These are phyloP conservation scores for Inga oerstediana DNA, from an alignment of 306 rosid genomes.

Conservation along the genomic window DNA sequence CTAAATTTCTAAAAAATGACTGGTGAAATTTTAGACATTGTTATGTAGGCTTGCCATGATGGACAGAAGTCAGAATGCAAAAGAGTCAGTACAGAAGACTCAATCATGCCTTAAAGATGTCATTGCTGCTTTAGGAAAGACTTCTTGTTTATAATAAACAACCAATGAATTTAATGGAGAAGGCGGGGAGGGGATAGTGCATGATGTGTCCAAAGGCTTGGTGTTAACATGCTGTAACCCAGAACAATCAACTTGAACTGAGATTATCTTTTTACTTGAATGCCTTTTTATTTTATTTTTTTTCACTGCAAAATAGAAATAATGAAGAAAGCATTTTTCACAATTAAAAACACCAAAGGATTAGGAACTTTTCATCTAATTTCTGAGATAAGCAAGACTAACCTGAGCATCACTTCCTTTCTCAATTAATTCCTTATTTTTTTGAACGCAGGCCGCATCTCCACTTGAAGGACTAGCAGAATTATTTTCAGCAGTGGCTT, in stretches of 20 bases:
- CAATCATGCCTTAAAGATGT: not conserved
- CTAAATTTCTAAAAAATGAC: constrained; percentile 14
- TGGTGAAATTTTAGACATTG: constrained; percentile 7
- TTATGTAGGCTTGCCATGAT: constrained; percentile 1
- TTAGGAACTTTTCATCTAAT: not conserved
- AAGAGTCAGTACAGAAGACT: too few relatives aligned
- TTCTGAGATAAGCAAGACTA: not conserved
- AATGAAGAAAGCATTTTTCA: not conserved
- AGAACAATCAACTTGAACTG: constrained; percentile 14
- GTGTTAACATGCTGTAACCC: not conserved
- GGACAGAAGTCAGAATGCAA: not conserved
- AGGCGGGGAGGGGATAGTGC: not conserved
- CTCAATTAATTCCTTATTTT: constrained; percentile 47
- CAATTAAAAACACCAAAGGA: not conserved
- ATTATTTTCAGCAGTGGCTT: constrained; percentile 59
- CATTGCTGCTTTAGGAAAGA: not conserved
- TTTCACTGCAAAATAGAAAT: not conserved
- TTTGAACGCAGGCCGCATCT: constrained; percentile 36
- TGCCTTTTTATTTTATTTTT: not conserved
- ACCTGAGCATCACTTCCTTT: constrained; percentile 76
- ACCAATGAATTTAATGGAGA: not conserved
- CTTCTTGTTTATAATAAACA: constrained; percentile 9
- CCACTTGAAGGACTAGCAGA: constrained; percentile 60
- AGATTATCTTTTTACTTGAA: constrained; percentile 5
- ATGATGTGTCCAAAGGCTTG: not conserved